Percentiles rank a stretch among this genome's conserved stretches.
phyloP scores from a whole-genome alignment of 2,329 filamentous ascomycete species.

The Elsinoe ampelina region DNA sequence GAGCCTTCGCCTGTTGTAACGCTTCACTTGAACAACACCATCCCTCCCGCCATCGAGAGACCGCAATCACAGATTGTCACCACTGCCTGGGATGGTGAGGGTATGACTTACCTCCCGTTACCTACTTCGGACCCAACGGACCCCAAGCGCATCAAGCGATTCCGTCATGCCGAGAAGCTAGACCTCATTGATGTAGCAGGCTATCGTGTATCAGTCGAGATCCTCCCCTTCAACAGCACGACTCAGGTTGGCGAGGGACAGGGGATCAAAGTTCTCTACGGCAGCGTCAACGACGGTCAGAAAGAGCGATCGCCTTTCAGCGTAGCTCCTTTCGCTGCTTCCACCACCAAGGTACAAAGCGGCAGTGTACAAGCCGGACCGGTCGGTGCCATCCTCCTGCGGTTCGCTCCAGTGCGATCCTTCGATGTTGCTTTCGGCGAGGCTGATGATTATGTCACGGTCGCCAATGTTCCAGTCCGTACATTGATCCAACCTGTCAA shows the following conservation, averaged over 20 bases:
- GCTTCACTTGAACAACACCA: constrained; percentile 9
- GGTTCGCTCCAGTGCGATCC: constrained; percentile 1
- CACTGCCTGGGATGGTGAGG: constrained; percentile 1
- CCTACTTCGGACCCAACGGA: not conserved
- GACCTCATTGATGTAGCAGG: constrained; percentile 6
- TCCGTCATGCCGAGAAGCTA: constrained; percentile 10
- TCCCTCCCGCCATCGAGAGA: not conserved
- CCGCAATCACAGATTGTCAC: not conserved
- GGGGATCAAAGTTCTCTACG: constrained; percentile 11
- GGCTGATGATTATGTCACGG: constrained; percentile 5
- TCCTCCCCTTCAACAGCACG: constrained; percentile 5
- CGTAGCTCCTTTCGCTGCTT: constrained; percentile 2
- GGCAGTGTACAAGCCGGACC: constrained; percentile 3
- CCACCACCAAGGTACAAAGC: constrained; percentile 2
- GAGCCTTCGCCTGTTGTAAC: constrained; percentile 6
- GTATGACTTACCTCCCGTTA: constrained; percentile 9
- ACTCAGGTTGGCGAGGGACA: not conserved
- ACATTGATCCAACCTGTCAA: constrained; percentile 7
- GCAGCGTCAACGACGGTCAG: constrained; percentile 7
- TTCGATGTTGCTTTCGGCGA: constrained; percentile 8
- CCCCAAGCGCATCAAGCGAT: constrained; percentile 7
- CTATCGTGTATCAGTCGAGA: constrained; percentile 10
- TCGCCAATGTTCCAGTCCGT: constrained; percentile 4
- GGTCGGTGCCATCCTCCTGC: constrained; percentile 1
- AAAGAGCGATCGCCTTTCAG: constrained; percentile 7